phyloP scores from a whole-genome alignment of 306 rosid species.

The Sphenostylis stenocarpa region DNA sequence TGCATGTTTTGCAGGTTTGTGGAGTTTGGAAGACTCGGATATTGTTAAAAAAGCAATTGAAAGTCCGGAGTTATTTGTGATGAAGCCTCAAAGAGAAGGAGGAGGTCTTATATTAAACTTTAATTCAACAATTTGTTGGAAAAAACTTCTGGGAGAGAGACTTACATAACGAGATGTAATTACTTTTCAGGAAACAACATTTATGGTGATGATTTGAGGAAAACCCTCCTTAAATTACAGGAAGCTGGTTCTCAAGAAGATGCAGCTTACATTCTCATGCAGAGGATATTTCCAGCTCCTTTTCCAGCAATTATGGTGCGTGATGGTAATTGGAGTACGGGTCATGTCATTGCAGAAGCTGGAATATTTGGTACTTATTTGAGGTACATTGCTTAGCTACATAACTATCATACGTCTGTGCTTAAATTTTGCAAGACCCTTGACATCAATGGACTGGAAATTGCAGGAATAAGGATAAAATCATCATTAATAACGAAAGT shows the following conservation, averaged over 20 bases:
- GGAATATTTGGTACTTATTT: conserved; percentile 83
- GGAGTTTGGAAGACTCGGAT: conserved; percentile 93
- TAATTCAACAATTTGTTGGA: conserved; percentile 12
- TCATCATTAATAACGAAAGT: conserved; percentile 65
- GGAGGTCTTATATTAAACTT: conserved; percentile 63
- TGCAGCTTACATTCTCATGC: conserved; percentile 96
- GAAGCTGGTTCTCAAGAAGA: conserved; percentile 64
- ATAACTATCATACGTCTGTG: neutral
- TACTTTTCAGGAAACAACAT: conserved; percentile 83
- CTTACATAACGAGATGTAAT: neutral
- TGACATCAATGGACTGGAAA: conserved; percentile 31
- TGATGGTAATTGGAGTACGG: conserved; percentile 65
- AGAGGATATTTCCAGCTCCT: conserved; percentile 76
- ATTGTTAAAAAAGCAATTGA: conserved; percentile 64
- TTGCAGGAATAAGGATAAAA: conserved; percentile 79
- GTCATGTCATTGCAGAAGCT: conserved; percentile 71
- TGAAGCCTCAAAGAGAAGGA: conserved; percentile 99
- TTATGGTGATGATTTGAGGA: conserved; percentile 71
- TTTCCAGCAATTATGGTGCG: conserved; percentile 62
- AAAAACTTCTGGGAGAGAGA: neutral
- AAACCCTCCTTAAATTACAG: conserved; percentile 67
- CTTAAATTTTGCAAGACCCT: conserved; percentile 10
- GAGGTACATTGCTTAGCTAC: conserved; percentile 51
- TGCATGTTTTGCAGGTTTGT: conserved; percentile 89
- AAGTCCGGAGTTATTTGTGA: conserved; percentile 68